Base-by-base conservation (phyloP, 2,329 filamentous ascomycete genomes). In the Sporothrix humicola region DNA sequence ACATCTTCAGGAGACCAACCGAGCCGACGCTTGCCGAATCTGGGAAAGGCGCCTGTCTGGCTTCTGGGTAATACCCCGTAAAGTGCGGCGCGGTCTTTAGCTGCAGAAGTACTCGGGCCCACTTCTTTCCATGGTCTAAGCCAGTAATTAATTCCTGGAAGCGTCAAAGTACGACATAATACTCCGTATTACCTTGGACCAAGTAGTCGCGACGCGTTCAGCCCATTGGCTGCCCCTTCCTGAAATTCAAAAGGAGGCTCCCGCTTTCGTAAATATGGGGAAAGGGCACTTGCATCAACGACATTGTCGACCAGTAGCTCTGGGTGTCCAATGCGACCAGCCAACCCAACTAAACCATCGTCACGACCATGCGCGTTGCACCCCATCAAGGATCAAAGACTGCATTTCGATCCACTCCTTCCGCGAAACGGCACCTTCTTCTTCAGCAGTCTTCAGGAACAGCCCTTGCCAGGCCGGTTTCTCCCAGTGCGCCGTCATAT, bases 11-110 rank as follows among this genome's bases (percentile, higher is more conserved):
- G 4, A 26, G 20, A 31, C 3, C 50, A 46, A 46, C 56, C 44
- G 56, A 72, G 52, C 70, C 70, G 70, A 65, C 71, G 71, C 71
- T 65, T 72, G 71, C 71, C 71, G 48, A 72, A 72, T 46, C 13
- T n/a, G 26, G 70, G 70, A 61, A 71, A 48, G 69, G 46, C 13
- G 65, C 48, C 44, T 52, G 15, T 8, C 5, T 50, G 59, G 31
- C 31, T 37, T 37, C 31, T 37, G 31, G 31, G 31, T 23, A 12
- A 56, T 65, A 65, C 59, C 37, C 59, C 37, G 59, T 46, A 44
- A 65, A 65, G 42, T 65, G 59, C 59, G 37, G 44, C 59, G 7
- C 37, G 37, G 10, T 46, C 37, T 42, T 46, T 17, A 31, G 63
- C 44, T 66, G 44, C 63, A 48, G 44, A 50, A 66, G 63, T 65